Conservation (phyloP, 768 basidiomycete species). For the Rhodosporidiobolus sp. region DNA sequence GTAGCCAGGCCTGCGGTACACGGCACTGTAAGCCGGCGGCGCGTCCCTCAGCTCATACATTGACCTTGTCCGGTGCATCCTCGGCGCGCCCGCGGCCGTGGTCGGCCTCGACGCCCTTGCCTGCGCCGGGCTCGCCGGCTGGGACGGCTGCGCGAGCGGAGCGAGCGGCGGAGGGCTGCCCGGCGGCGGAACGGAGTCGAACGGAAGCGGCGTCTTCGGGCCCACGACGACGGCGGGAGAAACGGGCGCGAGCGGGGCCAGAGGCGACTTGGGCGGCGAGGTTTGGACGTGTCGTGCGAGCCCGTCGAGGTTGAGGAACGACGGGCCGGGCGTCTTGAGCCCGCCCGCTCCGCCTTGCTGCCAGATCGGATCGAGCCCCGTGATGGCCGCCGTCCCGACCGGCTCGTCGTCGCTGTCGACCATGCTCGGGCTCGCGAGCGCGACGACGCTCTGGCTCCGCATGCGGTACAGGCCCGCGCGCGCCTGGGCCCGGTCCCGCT, state of each 20-base stretch:
- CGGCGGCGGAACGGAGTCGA: slow-evolving; percentile 12
- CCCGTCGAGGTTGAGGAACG: slow-evolving; percentile 26
- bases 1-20: slow-evolving; percentile 44
- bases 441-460: slow-evolving; percentile 23
- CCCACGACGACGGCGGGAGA: no score
- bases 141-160: background rate
- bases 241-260: no score
- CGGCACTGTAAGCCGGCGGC: slow-evolving; percentile 49
- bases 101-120: slow-evolving; percentile 13
- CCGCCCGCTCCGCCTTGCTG: background rate
- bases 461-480: slow-evolving; percentile 18
- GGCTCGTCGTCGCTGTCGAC: slow-evolving; percentile 32
- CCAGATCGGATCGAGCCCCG: slow-evolving; percentile 34
- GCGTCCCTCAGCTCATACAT: slow-evolving; percentile 49
- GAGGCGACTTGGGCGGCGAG: background rate
- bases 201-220: slow-evolving; percentile 45
- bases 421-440: slow-evolving; percentile 32
- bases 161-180: background rate
- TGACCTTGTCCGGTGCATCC: slow-evolving; percentile 48
- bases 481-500: background rate
- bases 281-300: background rate
- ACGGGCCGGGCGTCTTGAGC: slow-evolving; percentile 15
- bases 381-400: slow-evolving; percentile 23
- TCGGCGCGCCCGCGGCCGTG: background rate
- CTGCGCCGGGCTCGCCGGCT: background rate